A percentile compares a stretch with the other conserved stretches of the same genome.
Conservation (phyloP, 257 asterid genomes). For the Solanum chilense region DNA sequence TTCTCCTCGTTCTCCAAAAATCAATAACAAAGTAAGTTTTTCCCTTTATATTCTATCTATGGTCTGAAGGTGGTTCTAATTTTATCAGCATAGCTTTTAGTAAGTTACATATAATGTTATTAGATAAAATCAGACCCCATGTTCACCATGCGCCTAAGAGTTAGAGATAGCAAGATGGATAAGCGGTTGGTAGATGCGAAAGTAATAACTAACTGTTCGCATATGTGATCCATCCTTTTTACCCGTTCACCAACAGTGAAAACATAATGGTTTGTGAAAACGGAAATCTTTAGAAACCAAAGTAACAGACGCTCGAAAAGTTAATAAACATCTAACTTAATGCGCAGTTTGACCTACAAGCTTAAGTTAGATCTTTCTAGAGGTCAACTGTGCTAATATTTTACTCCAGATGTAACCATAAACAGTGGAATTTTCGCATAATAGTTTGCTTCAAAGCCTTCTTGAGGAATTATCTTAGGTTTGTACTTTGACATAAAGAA, state of each 20-base stretch:
- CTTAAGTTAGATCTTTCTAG: not conserved
- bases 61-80: not conserved
- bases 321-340: not conserved
- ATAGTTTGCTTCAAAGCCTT: not conserved
- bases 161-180: not conserved
- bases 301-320: not conserved
- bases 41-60: not conserved
- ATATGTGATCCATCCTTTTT: not conserved
- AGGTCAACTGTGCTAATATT: not conserved
- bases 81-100: not conserved
- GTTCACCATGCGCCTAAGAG: not conserved
- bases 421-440: not conserved
- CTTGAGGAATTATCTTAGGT: not conserved
- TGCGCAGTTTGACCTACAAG: not conserved
- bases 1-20: conserved; percentile 76
- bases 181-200: not conserved
- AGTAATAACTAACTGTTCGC: not conserved
- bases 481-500: not conserved
- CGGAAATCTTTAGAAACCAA: not conserved
- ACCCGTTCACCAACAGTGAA: not conserved
- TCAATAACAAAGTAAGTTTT: conserved; percentile 53
- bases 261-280: not conserved
- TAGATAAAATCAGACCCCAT: not conserved
- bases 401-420: not conserved
- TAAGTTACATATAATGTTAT: not conserved